Evolutionary conservation across 2,329 filamentous ascomycete genomes (phyloP).

Genomic region (Gliomastix tumulicola): DNA sequence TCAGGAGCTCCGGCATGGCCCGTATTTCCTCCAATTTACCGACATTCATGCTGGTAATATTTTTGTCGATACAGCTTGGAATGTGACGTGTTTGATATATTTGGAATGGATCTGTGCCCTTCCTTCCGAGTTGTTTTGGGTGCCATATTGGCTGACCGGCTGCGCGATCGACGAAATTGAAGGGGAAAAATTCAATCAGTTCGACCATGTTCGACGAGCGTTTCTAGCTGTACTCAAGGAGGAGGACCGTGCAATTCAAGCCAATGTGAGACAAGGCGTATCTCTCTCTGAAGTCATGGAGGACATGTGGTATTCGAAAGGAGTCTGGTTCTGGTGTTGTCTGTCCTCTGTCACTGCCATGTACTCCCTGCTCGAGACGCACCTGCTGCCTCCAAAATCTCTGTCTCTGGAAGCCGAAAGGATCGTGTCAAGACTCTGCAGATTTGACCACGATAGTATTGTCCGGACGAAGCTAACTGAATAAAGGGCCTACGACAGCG

Average conservation of each 20-base stretch:
- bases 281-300: constrained; percentile 8
- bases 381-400: constrained; percentile 4
- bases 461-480: constrained; percentile 7
- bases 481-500: constrained; percentile 5
- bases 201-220: constrained; percentile 7
- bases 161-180: constrained; percentile 9
- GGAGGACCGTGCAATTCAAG: constrained; percentile 2
- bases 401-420: constrained; percentile 4
- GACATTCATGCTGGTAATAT: too few relatives aligned
- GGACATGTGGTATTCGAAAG: constrained; percentile 10
- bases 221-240: constrained; percentile 10
- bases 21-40: too few relatives aligned
- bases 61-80: constrained; percentile 25
- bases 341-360: constrained; percentile 7
- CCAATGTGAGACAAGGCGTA: constrained; percentile 3
- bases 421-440: constrained; percentile 6
- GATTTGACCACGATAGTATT: constrained; percentile 4
- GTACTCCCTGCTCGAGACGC: constrained; percentile 7
- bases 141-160: constrained; percentile 13
- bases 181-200: constrained; percentile 7
- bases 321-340: constrained; percentile 11
- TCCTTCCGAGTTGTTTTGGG: constrained; percentile 8
- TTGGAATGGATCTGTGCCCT: constrained; percentile 24
- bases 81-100: constrained; percentile 23
- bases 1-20: too few relatives aligned